Base-by-base conservation (phyloP, 2,329 filamentous ascomycete genomes). In the Colletotrichum neosansevieriae region DNA sequence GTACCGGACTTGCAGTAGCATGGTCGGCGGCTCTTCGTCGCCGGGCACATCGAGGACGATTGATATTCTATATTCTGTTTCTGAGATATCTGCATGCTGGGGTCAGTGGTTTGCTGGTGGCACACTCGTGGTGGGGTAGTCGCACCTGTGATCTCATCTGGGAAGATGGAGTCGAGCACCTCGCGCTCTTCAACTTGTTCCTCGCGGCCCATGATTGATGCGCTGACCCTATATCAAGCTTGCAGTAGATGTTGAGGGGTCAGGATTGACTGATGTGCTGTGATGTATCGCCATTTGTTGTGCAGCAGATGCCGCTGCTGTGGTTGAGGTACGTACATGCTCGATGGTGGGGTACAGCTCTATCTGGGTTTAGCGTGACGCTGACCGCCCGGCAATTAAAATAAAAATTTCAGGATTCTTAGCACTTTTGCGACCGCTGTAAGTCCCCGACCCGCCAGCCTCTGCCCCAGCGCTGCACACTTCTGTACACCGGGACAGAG, bases 81-180 rank as follows among this genome's bases (percentile, higher is more conserved):
- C 94, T 74, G 93, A 96, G 76, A 98, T 89, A 78, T 98, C 96
- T 96, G 78, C 29, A 32, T 40, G 59, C 57, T 42, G 15, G 50
- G 44, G 51, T 70, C 36, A 70, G 64, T 49, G 51, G 57, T 49
- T 19, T 29, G 24, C 34, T 15, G 59, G 15, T 63, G 54, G 53
- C 36, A 34, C 34, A 32, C 29, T 34, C 29, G 34, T 70, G 68
- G 70, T 58, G 70, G 70, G 70, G 70, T 61, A 61, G 51, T 71
- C 79, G 54, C 76, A 95, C 94, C 92, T 87, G 91, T 95, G 74
- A 99, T 97, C 83, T 99, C 96, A 69, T 99, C 95, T 1, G 96
- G 94, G 74, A 98, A 99, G 77, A 99, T 99, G 70, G 95, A 98
- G 77, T 97, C 94, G 78, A 99, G 93, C 74, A 99, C 95, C 81